A percentile compares a stretch with the other conserved stretches of the same genome.
phyloP scores from a whole-genome alignment of 2,329 filamentous ascomycete species.

The Apiospora malaysiana region DNA sequence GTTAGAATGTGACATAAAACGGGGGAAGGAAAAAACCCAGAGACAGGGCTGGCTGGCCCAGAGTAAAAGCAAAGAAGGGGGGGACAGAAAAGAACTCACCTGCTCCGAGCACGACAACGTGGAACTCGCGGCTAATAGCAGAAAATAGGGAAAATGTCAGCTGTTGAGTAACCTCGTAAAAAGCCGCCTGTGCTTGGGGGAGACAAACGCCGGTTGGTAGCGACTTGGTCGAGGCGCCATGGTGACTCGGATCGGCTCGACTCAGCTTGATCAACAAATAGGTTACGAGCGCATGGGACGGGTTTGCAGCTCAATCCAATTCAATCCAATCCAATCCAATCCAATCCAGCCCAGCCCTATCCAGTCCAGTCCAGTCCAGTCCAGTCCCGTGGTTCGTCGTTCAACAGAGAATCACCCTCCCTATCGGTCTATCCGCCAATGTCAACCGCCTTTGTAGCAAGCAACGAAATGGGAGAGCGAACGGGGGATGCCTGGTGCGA shows the following conservation, averaged over 20 bases:
- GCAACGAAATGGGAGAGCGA: neutral
- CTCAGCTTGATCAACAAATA: neutral
- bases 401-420: neutral
- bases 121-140: conserved; percentile 71
- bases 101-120: conserved; percentile 82
- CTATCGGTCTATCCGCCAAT: neutral
- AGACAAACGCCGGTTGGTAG: conserved; percentile 16
- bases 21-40: conserved; percentile 28
- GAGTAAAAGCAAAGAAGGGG: conserved; percentile 18
- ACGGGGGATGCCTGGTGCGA: neutral
- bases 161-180: conserved; percentile 22
- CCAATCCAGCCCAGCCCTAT: neutral
- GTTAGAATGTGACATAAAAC: conserved; percentile 7
- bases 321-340: neutral
- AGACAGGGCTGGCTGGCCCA: conserved; percentile 20
- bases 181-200: neutral
- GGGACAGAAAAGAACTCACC: conserved; percentile 54
- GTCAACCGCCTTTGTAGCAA: neutral
- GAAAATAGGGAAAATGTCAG: conserved; percentile 32
- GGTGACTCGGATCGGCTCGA: neutral
- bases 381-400: neutral
- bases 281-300: neutral
- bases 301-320: neutral
- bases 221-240: conserved; percentile 14
- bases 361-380: neutral